These are phyloP conservation scores for Rhynchospora pubera DNA, from an alignment of 176 grass and related monocot species.

Conservation along the genomic window DNA sequence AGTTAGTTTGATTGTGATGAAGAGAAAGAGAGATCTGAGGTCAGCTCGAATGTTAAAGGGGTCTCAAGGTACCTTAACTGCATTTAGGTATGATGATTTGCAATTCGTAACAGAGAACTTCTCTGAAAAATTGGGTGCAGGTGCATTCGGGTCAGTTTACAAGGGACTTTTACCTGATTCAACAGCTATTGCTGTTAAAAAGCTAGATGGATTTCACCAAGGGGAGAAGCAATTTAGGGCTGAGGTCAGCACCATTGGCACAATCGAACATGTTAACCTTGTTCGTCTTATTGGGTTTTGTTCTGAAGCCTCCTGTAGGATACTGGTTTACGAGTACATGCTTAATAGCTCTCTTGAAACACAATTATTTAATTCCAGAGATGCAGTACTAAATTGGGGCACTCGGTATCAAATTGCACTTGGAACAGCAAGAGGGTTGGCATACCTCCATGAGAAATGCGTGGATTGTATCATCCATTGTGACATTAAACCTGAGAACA, in stretches of 20 bases:
- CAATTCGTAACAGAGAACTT: slow-evolving; percentile 67
- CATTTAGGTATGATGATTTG: slow-evolving; percentile 59
- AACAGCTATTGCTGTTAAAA: slow-evolving; percentile 65
- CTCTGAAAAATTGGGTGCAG: slow-evolving; percentile 56
- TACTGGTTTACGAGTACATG: slow-evolving; percentile 84
- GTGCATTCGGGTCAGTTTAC: slow-evolving; percentile 65
- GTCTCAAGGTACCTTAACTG: slow-evolving; percentile 36
- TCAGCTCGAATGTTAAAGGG: slow-evolving; percentile 40
- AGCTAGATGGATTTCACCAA: slow-evolving; percentile 59
- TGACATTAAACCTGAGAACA: slow-evolving; percentile 86
- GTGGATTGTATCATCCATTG: slow-evolving; percentile 88
- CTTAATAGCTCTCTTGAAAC: slow-evolving; percentile 63
- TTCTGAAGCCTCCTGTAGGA: slow-evolving; percentile 44
- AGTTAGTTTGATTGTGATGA: slow-evolving; percentile 26
- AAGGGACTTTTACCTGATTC: slow-evolving; percentile 58
- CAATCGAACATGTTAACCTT: slow-evolving; percentile 74
- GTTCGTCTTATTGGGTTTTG: slow-evolving; percentile 71
- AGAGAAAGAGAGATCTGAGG: slow-evolving; percentile 31
- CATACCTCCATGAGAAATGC: slow-evolving; percentile 70
- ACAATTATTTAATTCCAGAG: slow-evolving; percentile 49
- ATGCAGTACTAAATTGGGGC: slow-evolving; percentile 35
- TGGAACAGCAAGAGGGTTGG: slow-evolving; percentile 64
- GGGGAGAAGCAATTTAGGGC: slow-evolving; percentile 90
- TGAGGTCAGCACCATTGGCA: slow-evolving; percentile 89
- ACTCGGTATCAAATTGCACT: slow-evolving; percentile 64